Conservation (phyloP, 176 grass and related monocot species). For the Cymbopogon citratus region DNA sequence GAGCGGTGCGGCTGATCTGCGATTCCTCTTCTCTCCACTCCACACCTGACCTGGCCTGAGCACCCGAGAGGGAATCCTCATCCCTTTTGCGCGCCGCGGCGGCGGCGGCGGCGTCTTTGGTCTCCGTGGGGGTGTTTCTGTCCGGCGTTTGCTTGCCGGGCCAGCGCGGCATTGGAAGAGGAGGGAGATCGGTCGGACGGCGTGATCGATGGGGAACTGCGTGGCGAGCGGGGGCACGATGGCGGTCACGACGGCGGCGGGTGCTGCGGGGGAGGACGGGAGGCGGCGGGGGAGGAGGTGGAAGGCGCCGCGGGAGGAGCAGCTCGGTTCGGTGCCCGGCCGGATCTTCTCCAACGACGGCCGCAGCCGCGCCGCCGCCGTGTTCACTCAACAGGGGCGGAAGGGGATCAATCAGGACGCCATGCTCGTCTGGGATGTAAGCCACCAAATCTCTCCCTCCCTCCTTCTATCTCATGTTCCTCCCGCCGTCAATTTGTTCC, state of each 20-base stretch:
- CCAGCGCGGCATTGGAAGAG: conserved; percentile 12
- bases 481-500: neutral
- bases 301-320: conserved; percentile 66
- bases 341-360: conserved; percentile 98
- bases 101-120: neutral
- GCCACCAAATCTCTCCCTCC: neutral
- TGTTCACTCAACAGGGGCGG: conserved; percentile 90
- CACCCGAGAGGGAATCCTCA: neutral
- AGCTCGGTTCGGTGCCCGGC: conserved; percentile 59
- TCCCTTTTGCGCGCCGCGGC: neutral
- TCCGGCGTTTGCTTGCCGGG: neutral
- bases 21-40: neutral
- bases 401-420: conserved; percentile 99
- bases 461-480: neutral
- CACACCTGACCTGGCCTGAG: neutral
- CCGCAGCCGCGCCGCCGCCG: conserved; percentile 50
- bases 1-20: conserved; percentile 27
- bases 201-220: conserved; percentile 62
- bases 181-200: neutral
- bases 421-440: conserved; percentile 99
- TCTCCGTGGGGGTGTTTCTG: neutral
- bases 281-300: conserved; percentile 32
- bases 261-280: conserved; percentile 9
- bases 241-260: neutral
- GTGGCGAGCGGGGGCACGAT: conserved; percentile 39